phyloP scores from a whole-genome alignment of 2,329 filamentous ascomycete genomes.

The Colletotrichum echinochloae region DNA sequence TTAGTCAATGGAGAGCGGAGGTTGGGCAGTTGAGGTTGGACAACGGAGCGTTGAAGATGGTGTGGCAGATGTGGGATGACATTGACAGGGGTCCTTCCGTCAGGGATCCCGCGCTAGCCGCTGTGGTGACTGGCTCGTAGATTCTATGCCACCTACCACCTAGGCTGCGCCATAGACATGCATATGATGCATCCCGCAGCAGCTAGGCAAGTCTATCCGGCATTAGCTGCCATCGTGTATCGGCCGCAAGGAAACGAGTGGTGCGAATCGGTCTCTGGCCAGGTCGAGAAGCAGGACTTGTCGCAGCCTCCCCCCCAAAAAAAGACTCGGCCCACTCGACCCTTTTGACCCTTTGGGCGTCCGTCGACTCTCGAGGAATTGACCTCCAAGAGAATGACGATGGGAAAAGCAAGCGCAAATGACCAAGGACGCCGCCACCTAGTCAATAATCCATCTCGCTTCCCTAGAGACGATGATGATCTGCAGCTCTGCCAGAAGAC shows the following conservation, averaged over 20 bases:
- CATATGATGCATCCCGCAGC: conserved; percentile 41
- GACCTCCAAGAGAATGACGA: conserved; percentile 8
- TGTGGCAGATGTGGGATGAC: conserved; percentile 38
- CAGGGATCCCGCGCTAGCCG: conserved; percentile 39
- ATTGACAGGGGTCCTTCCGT: conserved; percentile 36
- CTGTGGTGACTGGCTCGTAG: conserved; percentile 40
- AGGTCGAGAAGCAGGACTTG: conserved; percentile 33
- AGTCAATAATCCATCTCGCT: conserved; percentile 28
- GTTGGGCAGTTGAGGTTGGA: conserved; percentile 28
- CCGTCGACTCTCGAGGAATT: conserved; percentile 25
- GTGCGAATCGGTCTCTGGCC: conserved; percentile 38
- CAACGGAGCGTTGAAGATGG: conserved; percentile 34
- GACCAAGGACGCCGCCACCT: conserved; percentile 31
- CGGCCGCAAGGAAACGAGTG: conserved; percentile 37
- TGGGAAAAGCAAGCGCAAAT: conserved; percentile 35
- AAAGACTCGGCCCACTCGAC: neutral
- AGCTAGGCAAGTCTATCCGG: conserved; percentile 41
- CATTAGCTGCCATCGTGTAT: conserved; percentile 41
- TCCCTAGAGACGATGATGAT: conserved; percentile 40
- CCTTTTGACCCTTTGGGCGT: conserved; percentile 19
- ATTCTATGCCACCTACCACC: conserved; percentile 33
- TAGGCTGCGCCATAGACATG: conserved; percentile 37
- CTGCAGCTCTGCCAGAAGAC: conserved; percentile 37
- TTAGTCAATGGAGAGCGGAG: conserved; percentile 17
- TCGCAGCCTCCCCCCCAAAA: conserved; percentile 29